Base-by-base conservation (phyloP, 164 flowering plant genomes). In the Annona squamosa region DNA sequence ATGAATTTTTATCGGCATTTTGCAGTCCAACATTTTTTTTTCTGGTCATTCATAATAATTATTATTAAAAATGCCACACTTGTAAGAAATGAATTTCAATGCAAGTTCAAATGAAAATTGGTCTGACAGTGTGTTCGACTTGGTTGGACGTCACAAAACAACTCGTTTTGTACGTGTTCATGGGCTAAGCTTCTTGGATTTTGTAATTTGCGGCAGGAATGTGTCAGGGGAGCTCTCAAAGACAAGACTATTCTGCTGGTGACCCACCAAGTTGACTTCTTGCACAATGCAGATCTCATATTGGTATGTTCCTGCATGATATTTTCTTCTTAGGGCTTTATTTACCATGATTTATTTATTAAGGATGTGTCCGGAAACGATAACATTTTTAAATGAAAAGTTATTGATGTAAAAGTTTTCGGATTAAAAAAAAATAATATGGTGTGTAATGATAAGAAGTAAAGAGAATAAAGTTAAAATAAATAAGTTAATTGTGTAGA, bases 241-340 rank as follows among this genome's bases (percentile, higher is more conserved):
- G 73, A 82, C 43, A 96, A 93, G 83, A 96, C 99, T 59, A 81
- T 96, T 71, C 71, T 93, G 73, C 95, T 96, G 61, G 98, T 93
- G 4, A 96, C 99, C 3, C 98, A 96, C 76, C 99, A 96, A 86
- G 91, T 96, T 9, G 99, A 96, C 75, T 93, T 96, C 87, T 77
- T 96, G 78, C 94, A 90, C 61, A 92, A 93, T 80, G 94, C 87
- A 45, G 94, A 96, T 80, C 92, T 78, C 66, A 96, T 96, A 69
- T 52, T 88, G 81, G 99, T 93, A 71, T 26, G 37, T 26, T 26
- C 37, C 37, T 76, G 93, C 75, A 0, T 16, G 43, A n/a, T 63
- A 2, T 46, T 41, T 19, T 19, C 46, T n/a, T 42, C 16, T 61
- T 26, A 26, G 41, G 9, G 13, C 45, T 2, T 46, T 62, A 44